phyloP scores from a whole-genome alignment of 495 filamentous ascomycete species.

The Penicillium cinerascens region DNA sequence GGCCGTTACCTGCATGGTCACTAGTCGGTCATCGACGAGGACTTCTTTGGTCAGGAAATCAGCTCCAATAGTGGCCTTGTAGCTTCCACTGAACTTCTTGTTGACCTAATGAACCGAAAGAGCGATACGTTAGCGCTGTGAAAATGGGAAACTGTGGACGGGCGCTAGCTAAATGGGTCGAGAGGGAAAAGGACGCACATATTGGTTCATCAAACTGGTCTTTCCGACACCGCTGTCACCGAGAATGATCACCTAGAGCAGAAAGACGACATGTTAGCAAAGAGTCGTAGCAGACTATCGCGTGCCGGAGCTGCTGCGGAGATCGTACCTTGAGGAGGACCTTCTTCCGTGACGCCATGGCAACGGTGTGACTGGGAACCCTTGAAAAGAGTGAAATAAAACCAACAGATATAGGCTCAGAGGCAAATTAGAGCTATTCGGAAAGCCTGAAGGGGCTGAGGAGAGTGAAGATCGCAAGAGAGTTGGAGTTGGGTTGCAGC shows the following conservation, averaged over 20 bases:
- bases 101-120: conserved; percentile 67
- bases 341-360: conserved; percentile 94
- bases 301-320: conserved; percentile 26
- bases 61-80: conserved; percentile 98
- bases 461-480: conserved; percentile 3
- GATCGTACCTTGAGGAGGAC: conserved; percentile 83
- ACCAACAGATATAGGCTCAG: neutral
- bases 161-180: conserved; percentile 1
- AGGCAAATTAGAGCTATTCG: neutral
- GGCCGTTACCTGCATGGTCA: conserved; percentile 89
- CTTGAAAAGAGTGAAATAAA: conserved; percentile 2
- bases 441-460: neutral
- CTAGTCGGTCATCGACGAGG: conserved; percentile 90
- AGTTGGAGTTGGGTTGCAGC: conserved; percentile 30
- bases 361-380: conserved; percentile 14
- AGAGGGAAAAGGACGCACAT: conserved; percentile 62
- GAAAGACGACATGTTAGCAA: conserved; percentile 5
- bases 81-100: conserved; percentile 99
- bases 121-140: conserved; percentile 20
- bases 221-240: conserved; percentile 98
- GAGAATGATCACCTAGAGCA: conserved; percentile 87
- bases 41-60: conserved; percentile 99
- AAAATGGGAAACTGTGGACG: conserved; percentile 4
- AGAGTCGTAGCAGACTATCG: neutral
- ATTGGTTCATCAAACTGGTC: conserved; percentile 99